Base-by-base conservation (phyloP, 352 stramenopile species). In the Pilasporangium apinafurcum region DNA sequence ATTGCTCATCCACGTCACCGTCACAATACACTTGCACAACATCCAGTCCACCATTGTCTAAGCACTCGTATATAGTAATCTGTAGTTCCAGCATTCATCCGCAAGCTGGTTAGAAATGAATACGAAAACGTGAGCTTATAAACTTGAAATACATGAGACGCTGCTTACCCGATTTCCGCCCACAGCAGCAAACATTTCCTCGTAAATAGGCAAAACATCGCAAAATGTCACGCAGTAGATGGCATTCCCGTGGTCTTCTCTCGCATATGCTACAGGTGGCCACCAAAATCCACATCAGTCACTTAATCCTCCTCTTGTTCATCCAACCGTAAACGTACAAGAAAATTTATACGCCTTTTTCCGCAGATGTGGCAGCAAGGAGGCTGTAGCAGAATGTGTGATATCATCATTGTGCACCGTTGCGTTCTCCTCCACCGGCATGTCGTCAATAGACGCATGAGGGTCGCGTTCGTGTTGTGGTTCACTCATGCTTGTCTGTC, bases 221-320 rank as follows among this genome's bases (percentile, higher is more conserved):
- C 78, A 90, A 42, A 90, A 90, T 10, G 67, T 48, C 17, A 90
- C 74, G 17, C 72, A 84, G 51, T 90, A 90, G 44, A 90, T 76
- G 12, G 78, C 69, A 30, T 84, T 90, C 5, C 62, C 67, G 30
- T 90, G 77, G 49, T 90, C 77, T 43, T 90, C 77, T 44, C 65
- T 54, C 8, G 71, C 69, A 41, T 86, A 89, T 26, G 71, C 77
- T 89, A 33, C 25, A 16, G 17, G 37, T 7, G 27, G 9, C 14
- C 10, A 22, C 8, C 20, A 14, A 31, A 22, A 12, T 13, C 17
- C n/a, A n/a, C n/a, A n/a, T n/a, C n/a, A n/a, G n/a, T n/a, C n/a
- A n/a, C n/a, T n/a, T n/a, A n/a, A n/a, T n/a, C n/a, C n/a, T n/a
- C n/a, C n/a, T n/a, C n/a, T n/a, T n/a, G n/a, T n/a, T n/a, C n/a